Evolutionary conservation across 768 basidiomycete species (phyloP), one percentile per base, ranked within the genome.

Genomic region (Piloderma croceum): DNA sequence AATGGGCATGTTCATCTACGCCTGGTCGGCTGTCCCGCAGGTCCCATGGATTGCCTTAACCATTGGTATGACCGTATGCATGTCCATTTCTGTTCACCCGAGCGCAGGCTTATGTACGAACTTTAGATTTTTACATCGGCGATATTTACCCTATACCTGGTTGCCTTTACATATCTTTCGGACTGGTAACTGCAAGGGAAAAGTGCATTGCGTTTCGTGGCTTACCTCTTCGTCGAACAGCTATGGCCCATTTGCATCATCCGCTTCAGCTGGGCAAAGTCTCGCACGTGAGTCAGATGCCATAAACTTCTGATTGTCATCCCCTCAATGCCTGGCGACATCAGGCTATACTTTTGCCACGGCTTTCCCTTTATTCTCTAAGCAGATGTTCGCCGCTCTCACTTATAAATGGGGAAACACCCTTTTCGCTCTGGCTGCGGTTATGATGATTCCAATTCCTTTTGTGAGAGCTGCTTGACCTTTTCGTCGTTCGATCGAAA

Each of bases 1-100:
- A 0, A 46, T 58, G 0, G 74, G 73, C n/a, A 79, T 83, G 72
- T 74, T 85, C 59, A 76, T 86, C 22, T 89, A 79, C 48, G 83
- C 79, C 0, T 86, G 82, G 77, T 77, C 79, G 3, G 73, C 77
- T 10, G 74, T 66, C 44, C 42, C 69, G 0, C 50, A 47, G 10
- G 65, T 85, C 3, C 72, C 69, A 39, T 88, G 85, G 84, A 74
- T 81, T 29, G 76, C 61, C 0, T 67, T 74, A 17, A 67, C 67
- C 18, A 69, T 83, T 21, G 83, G 74, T 3, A 69, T 83, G 12
- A 56, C 52, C 7, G 65, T 66, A 53, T 6, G 62, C 17, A n/a
- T n/a, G 15, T 36, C 17, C 33, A 13, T 10, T 27, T 5, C 31
- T 10, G 24, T 13, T n/a, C 27, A 18, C 31, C 27, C 19, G 11